Evolutionary conservation across 768 basidiomycete genomes (phyloP).

Genomic region (Trametes cingulata): DNA sequence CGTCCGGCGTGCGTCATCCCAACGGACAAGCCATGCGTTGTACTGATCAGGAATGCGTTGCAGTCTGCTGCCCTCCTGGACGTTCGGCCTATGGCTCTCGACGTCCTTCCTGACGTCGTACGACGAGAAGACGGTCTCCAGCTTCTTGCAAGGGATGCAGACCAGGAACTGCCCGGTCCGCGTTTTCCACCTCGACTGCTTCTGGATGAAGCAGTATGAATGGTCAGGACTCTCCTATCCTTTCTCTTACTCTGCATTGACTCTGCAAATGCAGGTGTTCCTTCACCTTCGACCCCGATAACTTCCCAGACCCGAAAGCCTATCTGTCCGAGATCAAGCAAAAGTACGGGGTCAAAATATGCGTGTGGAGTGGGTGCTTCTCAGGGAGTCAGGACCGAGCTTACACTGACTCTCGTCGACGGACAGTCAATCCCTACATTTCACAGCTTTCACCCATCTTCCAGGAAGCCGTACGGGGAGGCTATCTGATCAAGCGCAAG

Average conservation of each 20-base stretch:
- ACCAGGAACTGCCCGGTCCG: slow-evolving; percentile 61
- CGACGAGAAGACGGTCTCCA: slow-evolving; percentile 65
- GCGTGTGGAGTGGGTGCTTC: slow-evolving; percentile 60
- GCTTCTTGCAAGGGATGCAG: slow-evolving; percentile 72
- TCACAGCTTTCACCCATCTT: slow-evolving; percentile 71
- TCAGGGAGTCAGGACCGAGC: slow-evolving; percentile 2
- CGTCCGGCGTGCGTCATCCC: slow-evolving; percentile 49
- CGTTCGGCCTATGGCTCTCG: slow-evolving; percentile 76
- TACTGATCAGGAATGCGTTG: slow-evolving; percentile 17
- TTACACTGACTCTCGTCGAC: neutral
- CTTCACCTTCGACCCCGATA: slow-evolving; percentile 75
- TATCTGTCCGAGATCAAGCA: slow-evolving; percentile 62
- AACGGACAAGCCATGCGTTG: neutral
- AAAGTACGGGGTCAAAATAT: slow-evolving; percentile 68
- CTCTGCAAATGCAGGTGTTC: slow-evolving; percentile 51
- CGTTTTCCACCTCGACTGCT: slow-evolving; percentile 78
- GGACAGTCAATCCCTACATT: slow-evolving; percentile 70
- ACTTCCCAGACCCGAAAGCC: slow-evolving; percentile 71
- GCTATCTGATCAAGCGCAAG: slow-evolving; percentile 67
- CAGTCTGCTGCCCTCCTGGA: slow-evolving; percentile 70
- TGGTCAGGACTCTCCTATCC: slow-evolving; percentile 41
- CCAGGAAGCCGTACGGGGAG: slow-evolving; percentile 64
- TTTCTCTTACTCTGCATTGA: neutral
- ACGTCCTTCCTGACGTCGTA: slow-evolving; percentile 76
- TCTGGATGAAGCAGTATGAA: slow-evolving; percentile 75